Percentiles rank a stretch among this genome's conserved stretches.
These are phyloP conservation scores for Dactylellina leptospora DNA, from an alignment of 2,329 filamentous ascomycete species.

Conservation along the genomic window DNA sequence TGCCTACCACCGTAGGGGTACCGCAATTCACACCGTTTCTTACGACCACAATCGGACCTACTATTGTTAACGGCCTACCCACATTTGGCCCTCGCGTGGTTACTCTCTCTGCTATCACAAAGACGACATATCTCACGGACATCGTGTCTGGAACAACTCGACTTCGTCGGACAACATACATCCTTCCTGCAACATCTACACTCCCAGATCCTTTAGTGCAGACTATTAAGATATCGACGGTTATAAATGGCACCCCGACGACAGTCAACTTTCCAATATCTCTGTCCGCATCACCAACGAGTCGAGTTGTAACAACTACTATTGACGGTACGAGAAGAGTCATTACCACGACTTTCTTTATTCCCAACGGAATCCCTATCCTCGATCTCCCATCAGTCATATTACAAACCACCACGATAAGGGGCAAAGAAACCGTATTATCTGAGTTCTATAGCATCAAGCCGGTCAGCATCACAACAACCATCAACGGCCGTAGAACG, in stretches of 20 bases:
- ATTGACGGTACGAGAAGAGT: constrained; percentile 22
- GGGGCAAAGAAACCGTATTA: constrained; percentile 19
- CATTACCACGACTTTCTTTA: constrained; percentile 37
- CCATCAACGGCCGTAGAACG: constrained; percentile 28
- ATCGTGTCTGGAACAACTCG: constrained; percentile 22
- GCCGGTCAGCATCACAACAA: constrained; percentile 38
- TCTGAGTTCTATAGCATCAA: constrained; percentile 48
- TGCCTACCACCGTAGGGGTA: constrained; percentile 14
- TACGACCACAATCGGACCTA: constrained; percentile 37
- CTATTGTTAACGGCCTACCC: constrained; percentile 44
- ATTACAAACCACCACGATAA: constrained; percentile 25
- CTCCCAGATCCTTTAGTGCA: constrained; percentile 31
- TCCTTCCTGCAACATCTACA: constrained; percentile 36
- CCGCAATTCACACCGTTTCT: constrained; percentile 46
- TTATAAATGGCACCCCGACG: constrained; percentile 25
- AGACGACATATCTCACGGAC: constrained; percentile 34
- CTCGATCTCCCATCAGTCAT: constrained; percentile 41
- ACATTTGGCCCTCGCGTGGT: constrained; percentile 35
- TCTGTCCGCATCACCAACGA: constrained; percentile 30
- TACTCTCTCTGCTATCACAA: constrained; percentile 28
- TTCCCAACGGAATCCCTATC: constrained; percentile 30
- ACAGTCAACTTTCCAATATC: constrained; percentile 45
- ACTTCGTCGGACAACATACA: constrained; percentile 23
- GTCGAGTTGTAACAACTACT: constrained; percentile 20
- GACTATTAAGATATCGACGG: constrained; percentile 30